These are phyloP conservation scores for Candida yuanshanica DNA, from an alignment of 805 yeast genomes.

Conservation along the genomic window DNA sequence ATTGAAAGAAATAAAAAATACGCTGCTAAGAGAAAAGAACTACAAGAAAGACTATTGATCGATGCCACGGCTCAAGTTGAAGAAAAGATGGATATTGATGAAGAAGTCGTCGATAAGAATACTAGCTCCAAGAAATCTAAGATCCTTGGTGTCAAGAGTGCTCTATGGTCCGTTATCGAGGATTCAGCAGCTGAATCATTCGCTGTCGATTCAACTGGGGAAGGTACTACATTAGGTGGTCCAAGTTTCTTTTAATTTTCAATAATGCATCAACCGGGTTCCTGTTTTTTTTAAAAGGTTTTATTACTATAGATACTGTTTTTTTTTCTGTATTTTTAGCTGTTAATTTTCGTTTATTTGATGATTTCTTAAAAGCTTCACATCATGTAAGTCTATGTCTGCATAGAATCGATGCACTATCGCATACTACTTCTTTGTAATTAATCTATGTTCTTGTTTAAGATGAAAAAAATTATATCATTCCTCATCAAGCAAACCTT, in stretches of 20 bases:
- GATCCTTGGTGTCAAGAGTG: slow-evolving; percentile 50
- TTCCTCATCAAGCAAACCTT: slow-evolving; percentile 30
- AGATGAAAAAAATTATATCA: too few relatives aligned
- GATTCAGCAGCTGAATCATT: slow-evolving; percentile 45
- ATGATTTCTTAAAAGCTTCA: too few relatives aligned
- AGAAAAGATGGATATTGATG: slow-evolving; percentile 46
- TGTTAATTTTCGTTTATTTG: too few relatives aligned
- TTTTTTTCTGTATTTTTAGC: too few relatives aligned
- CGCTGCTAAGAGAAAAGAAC: slow-evolving; percentile 45
- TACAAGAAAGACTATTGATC: slow-evolving; percentile 35
- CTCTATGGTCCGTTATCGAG: slow-evolving; percentile 68
- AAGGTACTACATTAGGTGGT: slow-evolving; percentile 83
- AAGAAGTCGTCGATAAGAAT: slow-evolving; percentile 18
- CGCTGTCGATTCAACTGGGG: slow-evolving; percentile 42
- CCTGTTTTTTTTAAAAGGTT: background rate
- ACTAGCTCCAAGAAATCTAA: slow-evolving; percentile 18
- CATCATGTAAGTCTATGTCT: too few relatives aligned
- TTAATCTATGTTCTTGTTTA: too few relatives aligned
- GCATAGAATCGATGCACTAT: too few relatives aligned
- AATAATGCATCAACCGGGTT: too few relatives aligned
- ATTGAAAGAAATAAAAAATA: slow-evolving; percentile 75
- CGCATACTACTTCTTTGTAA: too few relatives aligned
- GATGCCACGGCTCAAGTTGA: slow-evolving; percentile 46
- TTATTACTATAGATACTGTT: background rate
- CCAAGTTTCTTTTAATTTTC: slow-evolving; percentile 45